Base-by-base conservation (phyloP, 257 asterid species). In the Voacanga thouarsii region DNA sequence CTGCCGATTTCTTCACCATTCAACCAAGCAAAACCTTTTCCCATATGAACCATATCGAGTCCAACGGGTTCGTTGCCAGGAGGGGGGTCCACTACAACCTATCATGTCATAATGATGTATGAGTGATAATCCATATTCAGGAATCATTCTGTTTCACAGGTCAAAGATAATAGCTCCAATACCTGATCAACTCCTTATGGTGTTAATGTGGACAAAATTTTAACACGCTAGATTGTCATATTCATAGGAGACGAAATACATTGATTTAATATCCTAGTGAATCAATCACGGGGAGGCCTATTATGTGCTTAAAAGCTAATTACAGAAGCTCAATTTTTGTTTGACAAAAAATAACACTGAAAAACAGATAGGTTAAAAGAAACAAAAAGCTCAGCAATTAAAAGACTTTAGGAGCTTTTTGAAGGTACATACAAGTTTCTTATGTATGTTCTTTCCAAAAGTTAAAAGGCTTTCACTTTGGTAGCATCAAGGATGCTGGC, bases 1-100 rank as follows among this genome's bases (percentile, higher is more conserved):
- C 98, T 85, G 60, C 98, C 98, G 4, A 94, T 88, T 84, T 94
- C 98, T 75, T 92, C 86, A 66, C 98, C 98, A 82, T 93, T 93
- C 74, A 93, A 88, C 98, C 98, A 93, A 79, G 96, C 97, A 77
- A 92, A 71, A 75, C 98, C 98, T 87, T 93, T 93, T 53, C 97
- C 98, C 98, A 93, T 93, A 80, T 93, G 92, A 84, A 83, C 56
- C 98, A 93, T 90, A 80, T 93, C 96, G 69, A 93, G 94, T 77
- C 95, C 98, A 75, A 92, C 83, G 11, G 98, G 98, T 16, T 90
- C 98, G 74, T 86, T 79, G 30, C 97, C 96, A 19, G 90, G 95
- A 56, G 98, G 98, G 72, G 95, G 77, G 82, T 92, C 90, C 65
- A 94, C 89, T 76, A 89, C 81, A 77, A 89, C 92, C 98, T 92